These are phyloP conservation scores for Amaranthus tricolor DNA, from an alignment of 179 eudicot species.

Conservation along the genomic window DNA sequence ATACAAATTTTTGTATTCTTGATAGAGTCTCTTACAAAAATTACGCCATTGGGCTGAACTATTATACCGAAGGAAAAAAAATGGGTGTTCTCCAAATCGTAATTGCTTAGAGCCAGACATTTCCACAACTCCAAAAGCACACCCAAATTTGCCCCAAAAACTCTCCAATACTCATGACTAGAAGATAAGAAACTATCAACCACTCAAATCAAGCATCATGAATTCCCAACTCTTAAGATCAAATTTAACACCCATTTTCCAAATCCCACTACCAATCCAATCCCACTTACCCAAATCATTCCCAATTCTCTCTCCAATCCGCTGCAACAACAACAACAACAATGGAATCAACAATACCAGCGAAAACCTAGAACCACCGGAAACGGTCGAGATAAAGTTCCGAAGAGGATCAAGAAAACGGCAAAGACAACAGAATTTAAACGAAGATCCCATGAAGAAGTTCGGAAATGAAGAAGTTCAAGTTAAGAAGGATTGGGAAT, in stretches of 20 bases:
- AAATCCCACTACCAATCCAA: constrained; percentile 2
- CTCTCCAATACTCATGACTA: too few relatives aligned
- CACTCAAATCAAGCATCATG: background rate
- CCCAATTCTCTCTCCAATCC: constrained; percentile 8
- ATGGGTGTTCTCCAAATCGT: too few relatives aligned
- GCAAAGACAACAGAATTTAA: constrained; percentile 10
- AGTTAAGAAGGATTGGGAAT: constrained; percentile 58
- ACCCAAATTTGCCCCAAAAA: background rate
- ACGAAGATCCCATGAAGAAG: constrained; percentile 12
- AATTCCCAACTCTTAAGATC: constrained; percentile 1
- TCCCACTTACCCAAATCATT: constrained; percentile 8
- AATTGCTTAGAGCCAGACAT: too few relatives aligned
- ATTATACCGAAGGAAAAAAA: too few relatives aligned
- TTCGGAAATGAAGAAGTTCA: background rate
- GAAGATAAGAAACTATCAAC: constrained; percentile 17
- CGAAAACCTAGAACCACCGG: constrained; percentile 1
- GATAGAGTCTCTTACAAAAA: too few relatives aligned
- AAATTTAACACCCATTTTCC: background rate
- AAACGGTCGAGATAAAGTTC: constrained; percentile 41
- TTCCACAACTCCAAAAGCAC: background rate
- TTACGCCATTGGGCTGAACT: too few relatives aligned
- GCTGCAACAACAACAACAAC: constrained; percentile 24
- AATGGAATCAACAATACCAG: constrained; percentile 11
- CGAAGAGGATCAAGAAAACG: constrained; percentile 49
- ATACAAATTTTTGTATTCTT: too few relatives aligned